Base-by-base conservation (phyloP, 169 alveolate genomes). In the Plasmodium sp. region DNA sequence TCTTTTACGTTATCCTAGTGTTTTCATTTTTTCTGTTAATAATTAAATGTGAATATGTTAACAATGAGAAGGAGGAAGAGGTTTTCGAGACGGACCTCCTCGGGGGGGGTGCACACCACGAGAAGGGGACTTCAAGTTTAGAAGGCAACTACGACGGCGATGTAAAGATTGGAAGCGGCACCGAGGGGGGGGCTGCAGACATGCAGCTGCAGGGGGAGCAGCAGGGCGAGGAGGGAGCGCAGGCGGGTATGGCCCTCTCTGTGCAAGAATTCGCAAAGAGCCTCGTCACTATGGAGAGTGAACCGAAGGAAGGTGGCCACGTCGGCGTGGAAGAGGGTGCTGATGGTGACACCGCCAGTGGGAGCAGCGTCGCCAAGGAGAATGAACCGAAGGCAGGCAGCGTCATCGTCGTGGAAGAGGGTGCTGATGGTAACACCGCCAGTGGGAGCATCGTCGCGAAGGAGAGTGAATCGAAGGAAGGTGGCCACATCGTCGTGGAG, bases 21-120 rank as follows among this genome's bases (percentile, higher is more conserved):
- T 81, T 92, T 92, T 92, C 73, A 48, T 81, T 82, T 81, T 92
- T 92, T 62, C 43, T 92, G 39, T 33, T 92, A 81, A 48, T 82
- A 81, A 92, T 92, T 71, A 92, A 92, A 58, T 81, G 95, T 71
- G 85, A 92, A 71, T 71, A 92, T n/a, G 39, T 12, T 71, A 39
- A 83, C 10, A 88, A 88, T 80, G 90, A 41, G 58, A 27, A 54
- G 77, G 14, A 62, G 34, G 75, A 36, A 39, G 45, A 18, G 43
- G 34, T 16, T 14, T 14, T 80, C 54, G 86, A 39, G 22, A 33
- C 45, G 83, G 72, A 62, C 43, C 58, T 6, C 74, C 72, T 4
- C 36, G 71, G 36, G 18, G 48, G 72, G 27, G 18, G 45, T 18
- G 22, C 27, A 54, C 10, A 41, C 33, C 27, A 27, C 31, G 27